Evolutionary conservation across 2,329 filamentous ascomycete genomes (phyloP), one percentile per base, ranked within the genome.

Genomic region (Fusarium nodosum): DNA sequence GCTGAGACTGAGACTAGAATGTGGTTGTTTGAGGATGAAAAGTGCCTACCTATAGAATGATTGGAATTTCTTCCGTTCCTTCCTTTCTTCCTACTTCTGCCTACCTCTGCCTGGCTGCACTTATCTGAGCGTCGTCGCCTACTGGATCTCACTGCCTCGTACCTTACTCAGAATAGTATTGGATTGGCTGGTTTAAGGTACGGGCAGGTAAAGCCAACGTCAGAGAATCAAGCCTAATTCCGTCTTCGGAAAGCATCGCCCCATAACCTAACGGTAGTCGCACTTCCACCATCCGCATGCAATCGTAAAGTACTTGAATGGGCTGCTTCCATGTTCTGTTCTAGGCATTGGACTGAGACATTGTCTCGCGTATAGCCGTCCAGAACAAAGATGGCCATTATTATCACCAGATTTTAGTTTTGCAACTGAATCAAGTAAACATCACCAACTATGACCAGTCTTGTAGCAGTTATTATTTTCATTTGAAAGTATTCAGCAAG

Each of bases 181-280:
- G 47, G 41, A 52, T 41, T 51, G 28, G 34, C 30, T 48, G 47
- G 52, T 24, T 24, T 22, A 66, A 62, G 62, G 60, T 42, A 56
- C 56, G n/a, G 38, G 20, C 50, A 62, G 60, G 59, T 58, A 46
- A 52, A 51, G 36, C 56, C 39, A 52, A 56, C 56, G 53, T 69
- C 61, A 69, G 44, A 52, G 36, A 30, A 30, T n/a, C 61, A 61
- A 64, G 59, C 59, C 59, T 38, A 47, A 48, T 60, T 64, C 67
- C 67, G 67, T 71, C 67, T 70, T 71, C 54, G 59, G 67, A 70
- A 67, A 42, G 41, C 51, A 45, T 44, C 67, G 50, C 52, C 66
- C 57, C 57, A 67, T 64, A 58, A 44, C 36, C 48, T 44, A 60
- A 64, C 30, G 53, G 46, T 33, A 51, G 56, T 45, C 38, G n/a